Conservation (phyloP, 2,329 filamentous ascomycete genomes). For the Pseudocercospora cruenta region DNA sequence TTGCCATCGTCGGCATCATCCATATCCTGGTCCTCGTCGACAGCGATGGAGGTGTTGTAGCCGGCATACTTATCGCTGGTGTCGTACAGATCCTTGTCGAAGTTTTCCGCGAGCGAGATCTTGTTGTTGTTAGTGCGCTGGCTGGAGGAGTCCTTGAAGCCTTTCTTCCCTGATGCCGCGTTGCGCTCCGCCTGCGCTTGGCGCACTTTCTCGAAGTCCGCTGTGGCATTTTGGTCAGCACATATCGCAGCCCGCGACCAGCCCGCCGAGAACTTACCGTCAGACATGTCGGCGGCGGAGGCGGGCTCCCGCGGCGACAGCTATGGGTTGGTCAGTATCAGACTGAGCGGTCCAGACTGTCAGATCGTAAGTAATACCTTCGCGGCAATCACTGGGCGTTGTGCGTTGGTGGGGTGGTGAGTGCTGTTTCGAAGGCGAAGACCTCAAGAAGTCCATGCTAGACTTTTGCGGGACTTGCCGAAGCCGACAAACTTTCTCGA, state of each 20-base stretch:
- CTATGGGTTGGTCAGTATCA: conserved; percentile 17
- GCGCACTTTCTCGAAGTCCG: conserved; percentile 85
- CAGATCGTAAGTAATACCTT: conserved; percentile 18
- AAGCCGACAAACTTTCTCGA: not conserved
- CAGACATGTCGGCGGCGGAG: conserved; percentile 27
- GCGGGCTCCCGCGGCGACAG: conserved; percentile 14
- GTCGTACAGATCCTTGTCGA: conserved; percentile 81
- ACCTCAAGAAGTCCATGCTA: not conserved
- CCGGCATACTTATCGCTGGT: conserved; percentile 80
- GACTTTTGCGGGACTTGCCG: not conserved
- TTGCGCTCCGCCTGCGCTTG: conserved; percentile 93
- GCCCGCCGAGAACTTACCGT: conserved; percentile 18
- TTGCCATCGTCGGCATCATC: conserved; percentile 69
- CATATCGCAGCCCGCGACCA: not conserved
- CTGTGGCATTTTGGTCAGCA: conserved; percentile 36
- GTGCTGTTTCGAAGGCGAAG: not conserved
- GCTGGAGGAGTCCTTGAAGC: conserved; percentile 75
- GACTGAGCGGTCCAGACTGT: conserved; percentile 3
- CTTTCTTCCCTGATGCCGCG: conserved; percentile 72
- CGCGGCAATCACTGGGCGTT: conserved; percentile 3
- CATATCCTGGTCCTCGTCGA: conserved; percentile 76
- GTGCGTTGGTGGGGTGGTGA: not conserved
- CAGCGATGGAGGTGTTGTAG: conserved; percentile 87
- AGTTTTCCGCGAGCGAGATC: conserved; percentile 84
- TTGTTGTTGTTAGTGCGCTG: conserved; percentile 79